phyloP scores from a whole-genome alignment of 2,329 filamentous ascomycete genomes.

The Cytospora mali region DNA sequence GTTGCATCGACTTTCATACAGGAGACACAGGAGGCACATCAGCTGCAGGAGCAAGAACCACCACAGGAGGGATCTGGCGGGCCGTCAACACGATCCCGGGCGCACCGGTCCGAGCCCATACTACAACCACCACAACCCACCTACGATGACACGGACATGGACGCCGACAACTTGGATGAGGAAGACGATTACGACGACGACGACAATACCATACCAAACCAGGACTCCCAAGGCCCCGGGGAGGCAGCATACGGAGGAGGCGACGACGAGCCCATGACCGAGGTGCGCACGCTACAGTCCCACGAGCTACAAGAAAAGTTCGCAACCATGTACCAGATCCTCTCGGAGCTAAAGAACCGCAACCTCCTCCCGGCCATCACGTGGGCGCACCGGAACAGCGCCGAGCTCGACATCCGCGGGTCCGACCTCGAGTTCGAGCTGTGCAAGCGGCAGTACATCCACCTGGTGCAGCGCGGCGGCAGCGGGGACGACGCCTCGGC shows the following conservation, averaged over 20 bases:
- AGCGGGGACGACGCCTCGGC: conserved; percentile 56
- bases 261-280: conserved; percentile 34
- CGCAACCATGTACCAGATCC: conserved; percentile 85
- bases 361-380: conserved; percentile 82
- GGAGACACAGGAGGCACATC: conserved; percentile 56
- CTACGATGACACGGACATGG: conserved; percentile 27
- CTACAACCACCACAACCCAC: not conserved
- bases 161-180: conserved; percentile 19
- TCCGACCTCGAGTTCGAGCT: conserved; percentile 97
- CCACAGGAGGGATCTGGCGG: not conserved
- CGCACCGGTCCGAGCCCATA: conserved; percentile 8
- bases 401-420: conserved; percentile 74
- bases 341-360: conserved; percentile 72
- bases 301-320: conserved; percentile 79
- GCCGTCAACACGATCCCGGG: not conserved
- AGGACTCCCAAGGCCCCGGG: not conserved
- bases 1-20: conserved; percentile 84
- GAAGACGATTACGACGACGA: conserved; percentile 19
- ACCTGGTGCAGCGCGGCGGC: conserved; percentile 74
- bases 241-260: conserved; percentile 8
- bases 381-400: conserved; percentile 77
- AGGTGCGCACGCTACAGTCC: conserved; percentile 62
- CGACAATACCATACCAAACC: conserved; percentile 15
- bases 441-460: conserved; percentile 84
- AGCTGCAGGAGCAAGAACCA: conserved; percentile 19